Base-by-base conservation (phyloP, 2,329 filamentous ascomycete species). In the Daldinia sp. region DNA sequence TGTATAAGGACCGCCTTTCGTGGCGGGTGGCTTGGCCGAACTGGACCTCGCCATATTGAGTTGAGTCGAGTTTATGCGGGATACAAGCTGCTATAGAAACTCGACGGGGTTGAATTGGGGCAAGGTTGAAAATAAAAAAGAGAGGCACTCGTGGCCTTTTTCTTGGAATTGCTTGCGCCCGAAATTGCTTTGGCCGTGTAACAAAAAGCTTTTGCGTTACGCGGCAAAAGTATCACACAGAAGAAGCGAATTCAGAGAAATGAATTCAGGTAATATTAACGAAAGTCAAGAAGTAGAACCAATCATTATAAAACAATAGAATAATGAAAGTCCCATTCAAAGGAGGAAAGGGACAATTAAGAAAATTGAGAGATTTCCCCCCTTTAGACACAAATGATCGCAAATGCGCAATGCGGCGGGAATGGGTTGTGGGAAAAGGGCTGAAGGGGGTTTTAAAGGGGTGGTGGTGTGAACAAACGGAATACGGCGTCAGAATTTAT, bases 251-350 rank as follows among this genome's bases (percentile, higher is more conserved):
- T 68, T 54, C 69, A 60, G 65, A 23, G 20, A 23, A 23, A 23
- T 60, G 67, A 75, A 73, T 68, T 54, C 69, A 60, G 65, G 39
- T 63, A 13, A 28, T 67, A 69, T 76, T 74, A 83, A 82, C 74
- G 81, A 83, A 73, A 79, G 81, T 82, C 75, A 73, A 78, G 80
- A 83, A 82, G 75, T 68, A 74, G 76, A 80, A 79, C 67, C 63
- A 65, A 71, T 76, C 75, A 82, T 83, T 82, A 82, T 76, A 82
- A 82, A 69, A 76, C 72, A 69, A 75, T 71, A 75, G 73, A 41
- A 53, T 42, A 65, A 59, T 55, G 62, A 66, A 68, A 70, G 67
- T 67, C 67, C 73, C 72, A 70, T 66, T 67, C 68, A 74, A 74
- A 72, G 71, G 71, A 61, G 69, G 63, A 63, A 23, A 23, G 64